phyloP scores from a whole-genome alignment of 192 early-diverging fungal species.

The Coemansia sp. region DNA sequence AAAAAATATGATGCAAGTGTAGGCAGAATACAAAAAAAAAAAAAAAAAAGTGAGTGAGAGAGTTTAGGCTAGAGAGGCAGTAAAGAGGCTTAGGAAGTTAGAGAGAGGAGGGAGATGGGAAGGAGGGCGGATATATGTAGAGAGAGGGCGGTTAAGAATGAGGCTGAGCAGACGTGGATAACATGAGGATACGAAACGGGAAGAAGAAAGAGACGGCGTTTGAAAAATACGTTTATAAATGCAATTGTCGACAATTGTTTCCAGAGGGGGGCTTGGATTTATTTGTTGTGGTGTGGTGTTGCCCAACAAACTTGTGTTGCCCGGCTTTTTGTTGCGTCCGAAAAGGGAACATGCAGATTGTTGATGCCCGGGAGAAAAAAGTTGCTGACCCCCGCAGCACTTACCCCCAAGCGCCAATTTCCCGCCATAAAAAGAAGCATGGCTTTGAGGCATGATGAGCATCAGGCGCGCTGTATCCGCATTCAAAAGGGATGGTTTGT shows the following conservation, averaged over 20 bases:
- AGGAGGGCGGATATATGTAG: slow-evolving; percentile 7
- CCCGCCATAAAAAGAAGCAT: background rate
- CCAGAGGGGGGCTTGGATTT: background rate
- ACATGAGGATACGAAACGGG: slow-evolving; percentile 20
- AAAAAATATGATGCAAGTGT: background rate
- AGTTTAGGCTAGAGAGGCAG: background rate
- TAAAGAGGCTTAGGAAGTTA: background rate
- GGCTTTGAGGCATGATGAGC: slow-evolving; percentile 6
- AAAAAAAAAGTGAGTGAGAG: slow-evolving; percentile 4
- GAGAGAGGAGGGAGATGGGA: slow-evolving; percentile 1
- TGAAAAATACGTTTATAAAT: slow-evolving; percentile 39
- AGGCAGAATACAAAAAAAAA: slow-evolving; percentile 5
- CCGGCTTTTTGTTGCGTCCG: background rate
- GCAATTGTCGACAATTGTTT: slow-evolving; percentile 9
- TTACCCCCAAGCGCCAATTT: background rate
- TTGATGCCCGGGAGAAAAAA: background rate
- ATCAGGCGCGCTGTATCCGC: background rate
- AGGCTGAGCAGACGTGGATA: slow-evolving; percentile 39
- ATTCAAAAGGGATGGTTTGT: background rate
- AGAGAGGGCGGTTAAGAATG: slow-evolving; percentile 24
- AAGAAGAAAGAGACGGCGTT: slow-evolving; percentile 22
- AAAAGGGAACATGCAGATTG: background rate
- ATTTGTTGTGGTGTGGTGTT: slow-evolving; percentile 1
- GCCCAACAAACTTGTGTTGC: background rate
- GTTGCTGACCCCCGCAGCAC: background rate